Evolutionary conservation across 176 grass and related monocot genomes (phyloP).

Genomic region (Bromus sterilis): DNA sequence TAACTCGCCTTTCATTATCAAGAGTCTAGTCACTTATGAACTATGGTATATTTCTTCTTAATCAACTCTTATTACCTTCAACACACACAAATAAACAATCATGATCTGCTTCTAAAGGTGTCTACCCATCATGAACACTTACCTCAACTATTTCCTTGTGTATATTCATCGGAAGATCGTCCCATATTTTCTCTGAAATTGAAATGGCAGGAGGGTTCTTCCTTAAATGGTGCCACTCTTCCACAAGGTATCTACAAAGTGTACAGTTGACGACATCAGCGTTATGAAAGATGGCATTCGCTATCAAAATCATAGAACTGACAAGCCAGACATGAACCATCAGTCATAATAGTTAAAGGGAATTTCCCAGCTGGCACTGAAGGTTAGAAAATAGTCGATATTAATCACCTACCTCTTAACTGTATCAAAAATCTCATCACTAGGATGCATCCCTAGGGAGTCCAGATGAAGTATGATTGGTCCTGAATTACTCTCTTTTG

Average conservation of each 20-base stretch:
- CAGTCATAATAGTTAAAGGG: not conserved
- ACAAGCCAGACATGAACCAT: not conserved
- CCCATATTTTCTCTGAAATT: constrained; percentile 31
- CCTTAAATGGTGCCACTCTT: constrained; percentile 46
- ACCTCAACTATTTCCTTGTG: constrained; percentile 35
- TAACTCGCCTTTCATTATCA: not conserved
- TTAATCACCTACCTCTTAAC: constrained; percentile 35
- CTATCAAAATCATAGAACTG: not conserved
- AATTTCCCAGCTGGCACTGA: not conserved
- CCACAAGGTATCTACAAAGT: constrained; percentile 48
- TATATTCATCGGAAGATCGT: constrained; percentile 31
- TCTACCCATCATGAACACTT: not conserved
- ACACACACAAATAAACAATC: not conserved
- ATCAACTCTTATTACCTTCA: not conserved
- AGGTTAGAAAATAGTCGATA: not conserved
- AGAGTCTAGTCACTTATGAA: not conserved
- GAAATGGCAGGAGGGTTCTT: constrained; percentile 24
- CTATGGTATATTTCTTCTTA: not conserved
- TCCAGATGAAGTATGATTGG: constrained; percentile 87
- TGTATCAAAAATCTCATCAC: constrained; percentile 38
- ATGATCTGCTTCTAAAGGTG: not conserved
- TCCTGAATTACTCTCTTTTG: constrained; percentile 59
- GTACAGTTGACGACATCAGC: not conserved
- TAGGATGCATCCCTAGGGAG: constrained; percentile 63
- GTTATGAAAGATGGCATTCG: not conserved